Base-by-base conservation (phyloP, 2,329 filamentous ascomycete species). In the Hypomyces perniciosus region DNA sequence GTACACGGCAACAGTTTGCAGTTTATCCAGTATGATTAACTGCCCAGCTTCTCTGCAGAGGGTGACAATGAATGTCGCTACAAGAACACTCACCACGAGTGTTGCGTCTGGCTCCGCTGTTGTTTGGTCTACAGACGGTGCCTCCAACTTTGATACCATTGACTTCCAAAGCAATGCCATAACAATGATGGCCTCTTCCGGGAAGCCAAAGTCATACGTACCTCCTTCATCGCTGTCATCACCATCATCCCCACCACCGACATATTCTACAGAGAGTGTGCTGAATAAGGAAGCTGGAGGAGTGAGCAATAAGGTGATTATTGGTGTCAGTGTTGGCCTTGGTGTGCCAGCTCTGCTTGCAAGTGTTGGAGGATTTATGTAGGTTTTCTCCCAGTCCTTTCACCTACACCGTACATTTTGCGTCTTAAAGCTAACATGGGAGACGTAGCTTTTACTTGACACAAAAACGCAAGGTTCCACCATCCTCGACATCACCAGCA, bases 21-120 rank as follows among this genome's bases (percentile, higher is more conserved):
- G 62, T 12, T 69, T 71, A 0, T 58, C 66, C 0, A 72, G 69
- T 0, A 50, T 77, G 0, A 56, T 72, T 31, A 72, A 76, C 56
- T 83, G 79, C 53, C 79, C 80, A 0, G 70, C 61, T 1, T 77
- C 75, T 0, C 64, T 75, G 10, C 78, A 79, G 57, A 70, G 61
- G 10, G 74, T 76, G 0, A 65, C 65, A 1, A 68, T 69, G 12
- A 63, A 63, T 2, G 66, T 64, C 0, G 68, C 62, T 0, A 73
- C 68, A 0, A 62, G 62, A 12, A 77, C 74, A 0, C 56, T 71
- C 1, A 63, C 69, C 2, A 72, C 74, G 0, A 59, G 70, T 1
- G 63, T 78, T 3, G 59, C 68, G 0, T 64, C 67, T 0, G 72
- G 74, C 0, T 60, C 58, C 0, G 54, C 63, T 0, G 63, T 71